phyloP scores from a whole-genome alignment of 768 basidiomycete species.

The Nidula microcarpa region DNA sequence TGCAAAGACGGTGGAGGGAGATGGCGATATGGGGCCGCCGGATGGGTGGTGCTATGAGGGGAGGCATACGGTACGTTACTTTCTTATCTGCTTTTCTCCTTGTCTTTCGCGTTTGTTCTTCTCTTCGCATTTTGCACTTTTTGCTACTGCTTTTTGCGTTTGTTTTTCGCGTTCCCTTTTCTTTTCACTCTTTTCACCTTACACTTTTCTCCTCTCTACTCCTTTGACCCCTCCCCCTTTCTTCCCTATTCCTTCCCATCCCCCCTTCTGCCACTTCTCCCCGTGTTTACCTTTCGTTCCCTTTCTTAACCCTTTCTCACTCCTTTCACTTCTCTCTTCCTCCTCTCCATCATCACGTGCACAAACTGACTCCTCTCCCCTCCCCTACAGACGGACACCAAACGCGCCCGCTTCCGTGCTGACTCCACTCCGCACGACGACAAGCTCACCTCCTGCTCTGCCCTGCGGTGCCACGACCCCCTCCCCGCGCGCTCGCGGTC shows the following conservation, averaged over 20 bases:
- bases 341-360: too few species aligned
- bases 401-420: conserved; percentile 75
- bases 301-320: not conserved
- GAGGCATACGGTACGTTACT: conserved; percentile 60
- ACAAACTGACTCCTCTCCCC: too few species aligned
- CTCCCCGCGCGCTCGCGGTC: conserved; percentile 4
- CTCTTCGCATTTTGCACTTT: too few species aligned
- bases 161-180: too few species aligned
- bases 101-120: too few species aligned
- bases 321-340: too few species aligned
- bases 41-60: conserved; percentile 89
- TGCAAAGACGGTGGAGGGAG: conserved; percentile 65
- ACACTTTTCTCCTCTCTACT: too few species aligned
- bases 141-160: too few species aligned
- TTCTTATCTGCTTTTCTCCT: conserved; percentile 3
- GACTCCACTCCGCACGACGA: conserved; percentile 69
- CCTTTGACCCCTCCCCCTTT: too few species aligned
- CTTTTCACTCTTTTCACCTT: too few species aligned
- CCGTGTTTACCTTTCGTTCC: not conserved
- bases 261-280: too few species aligned
- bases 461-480: conserved; percentile 42
- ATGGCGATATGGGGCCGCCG: conserved; percentile 79
- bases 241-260: too few species aligned
- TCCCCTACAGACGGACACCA: conserved; percentile 54
- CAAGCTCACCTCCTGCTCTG: conserved; percentile 60